These are phyloP conservation scores for Pseudogymnoascus sp. DNA, from an alignment of 2,329 filamentous ascomycete genomes.

Conservation along the genomic window DNA sequence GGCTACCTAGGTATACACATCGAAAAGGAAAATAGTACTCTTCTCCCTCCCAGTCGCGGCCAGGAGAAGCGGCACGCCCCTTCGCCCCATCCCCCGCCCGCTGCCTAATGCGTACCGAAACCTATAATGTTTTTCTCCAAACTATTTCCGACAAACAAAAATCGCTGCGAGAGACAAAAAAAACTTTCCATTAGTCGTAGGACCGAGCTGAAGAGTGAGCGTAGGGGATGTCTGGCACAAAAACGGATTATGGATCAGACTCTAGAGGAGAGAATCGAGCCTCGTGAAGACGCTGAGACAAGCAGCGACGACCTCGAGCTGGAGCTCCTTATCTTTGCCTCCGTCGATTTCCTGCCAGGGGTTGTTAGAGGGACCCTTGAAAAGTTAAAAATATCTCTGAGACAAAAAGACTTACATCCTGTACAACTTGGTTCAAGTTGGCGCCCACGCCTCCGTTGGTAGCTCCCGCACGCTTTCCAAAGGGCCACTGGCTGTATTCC, in stretches of 20 bases:
- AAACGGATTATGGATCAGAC: neutral
- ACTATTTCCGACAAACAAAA: neutral
- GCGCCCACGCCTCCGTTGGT: constrained; percentile 76
- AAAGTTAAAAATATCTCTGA: neutral
- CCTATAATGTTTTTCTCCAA: constrained; percentile 3
- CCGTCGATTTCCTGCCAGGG: constrained; percentile 61
- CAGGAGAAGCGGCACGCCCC: neutral
- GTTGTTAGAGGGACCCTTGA: neutral
- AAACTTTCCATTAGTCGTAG: neutral
- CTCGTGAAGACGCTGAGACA: constrained; percentile 96
- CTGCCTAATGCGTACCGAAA: constrained; percentile 1
- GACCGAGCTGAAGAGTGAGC: neutral
- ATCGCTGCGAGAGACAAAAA: neutral
- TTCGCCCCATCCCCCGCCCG: neutral
- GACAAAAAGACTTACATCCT: constrained; percentile 48
- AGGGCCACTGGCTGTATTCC: constrained; percentile 97
- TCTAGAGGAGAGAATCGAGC: constrained; percentile 84
- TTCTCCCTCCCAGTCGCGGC: neutral
- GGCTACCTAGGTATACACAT: constrained; percentile 5
- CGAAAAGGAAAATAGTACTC: constrained; percentile 5
- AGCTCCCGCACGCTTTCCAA: constrained; percentile 69
- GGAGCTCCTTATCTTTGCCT: constrained; percentile 86
- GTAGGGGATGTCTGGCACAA: neutral
- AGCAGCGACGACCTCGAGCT: constrained; percentile 89
- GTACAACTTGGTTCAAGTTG: constrained; percentile 79